These are phyloP conservation scores for Solanum hybrid DNA, from an alignment of 305 asterid genomes.

Conservation along the genomic window DNA sequence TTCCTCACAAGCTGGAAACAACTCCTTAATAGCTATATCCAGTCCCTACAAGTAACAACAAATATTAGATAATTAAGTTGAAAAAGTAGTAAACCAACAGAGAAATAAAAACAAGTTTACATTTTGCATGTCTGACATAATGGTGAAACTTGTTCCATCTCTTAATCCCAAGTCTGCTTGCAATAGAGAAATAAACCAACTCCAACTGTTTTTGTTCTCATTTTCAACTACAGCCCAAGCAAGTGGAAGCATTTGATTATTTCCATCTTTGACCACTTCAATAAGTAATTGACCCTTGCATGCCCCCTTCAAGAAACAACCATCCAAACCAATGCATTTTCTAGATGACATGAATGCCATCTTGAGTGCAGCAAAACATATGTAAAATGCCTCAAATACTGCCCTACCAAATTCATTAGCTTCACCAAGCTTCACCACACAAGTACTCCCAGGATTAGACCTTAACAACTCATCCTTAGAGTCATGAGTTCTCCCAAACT, in stretches of 20 bases:
- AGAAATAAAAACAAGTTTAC: no score
- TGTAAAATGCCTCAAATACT: neutral
- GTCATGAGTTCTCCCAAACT: no score
- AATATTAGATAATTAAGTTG: no score
- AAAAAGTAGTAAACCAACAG: neutral
- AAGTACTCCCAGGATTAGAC: neutral
- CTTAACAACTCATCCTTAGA: neutral
- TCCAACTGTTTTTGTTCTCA: neutral
- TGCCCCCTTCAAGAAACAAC: neutral
- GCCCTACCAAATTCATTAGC: neutral
- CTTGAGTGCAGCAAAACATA: neutral
- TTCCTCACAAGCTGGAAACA: neutral
- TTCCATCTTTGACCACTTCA: neutral
- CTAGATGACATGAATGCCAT: neutral
- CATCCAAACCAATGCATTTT: neutral
- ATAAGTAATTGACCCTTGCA: neutral
- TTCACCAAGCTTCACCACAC: neutral
- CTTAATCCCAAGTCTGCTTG: neutral
- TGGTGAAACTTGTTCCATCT: neutral
- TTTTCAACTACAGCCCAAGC: neutral
- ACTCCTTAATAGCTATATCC: neutral
- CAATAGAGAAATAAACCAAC: neutral
- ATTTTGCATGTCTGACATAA: neutral
- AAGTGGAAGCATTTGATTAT: neutral
- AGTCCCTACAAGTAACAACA: neutral